Conservation (phyloP, 2,329 filamentous ascomycete genomes). For the Fusarium solani-melongenae region DNA sequence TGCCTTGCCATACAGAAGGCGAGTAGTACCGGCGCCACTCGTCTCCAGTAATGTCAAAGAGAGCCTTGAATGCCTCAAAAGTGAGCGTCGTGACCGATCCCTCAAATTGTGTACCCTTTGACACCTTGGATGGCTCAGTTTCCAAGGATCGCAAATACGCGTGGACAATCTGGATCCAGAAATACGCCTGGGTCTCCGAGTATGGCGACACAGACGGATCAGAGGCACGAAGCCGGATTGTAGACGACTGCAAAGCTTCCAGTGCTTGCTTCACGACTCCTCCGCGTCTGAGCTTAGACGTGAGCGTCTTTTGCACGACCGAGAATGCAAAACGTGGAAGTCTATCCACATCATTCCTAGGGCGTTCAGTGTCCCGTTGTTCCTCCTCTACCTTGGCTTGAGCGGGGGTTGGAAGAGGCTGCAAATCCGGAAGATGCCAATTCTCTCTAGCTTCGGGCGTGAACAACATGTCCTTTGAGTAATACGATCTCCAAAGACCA, state of each 20-base stretch:
- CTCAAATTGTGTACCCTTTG: background rate
- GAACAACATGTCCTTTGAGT: constrained; percentile 48
- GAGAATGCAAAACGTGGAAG: constrained; percentile 46
- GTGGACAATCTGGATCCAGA: constrained; percentile 46
- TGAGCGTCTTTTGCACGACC: constrained; percentile 41
- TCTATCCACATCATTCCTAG: constrained; percentile 26
- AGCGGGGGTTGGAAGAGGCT: constrained; percentile 40
- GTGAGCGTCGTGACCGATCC: constrained; percentile 13
- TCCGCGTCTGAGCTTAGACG: constrained; percentile 32
- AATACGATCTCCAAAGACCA: constrained; percentile 46
- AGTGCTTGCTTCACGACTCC: constrained; percentile 44
- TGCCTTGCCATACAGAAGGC: constrained; percentile 37
- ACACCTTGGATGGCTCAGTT: background rate
- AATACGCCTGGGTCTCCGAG: constrained; percentile 49
- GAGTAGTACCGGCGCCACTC: constrained; percentile 47
- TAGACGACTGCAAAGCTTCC: constrained; percentile 37
- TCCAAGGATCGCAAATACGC: constrained; percentile 31
- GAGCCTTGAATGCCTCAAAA: constrained; percentile 35
- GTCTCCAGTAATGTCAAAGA: constrained; percentile 36
- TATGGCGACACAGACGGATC: constrained; percentile 38
- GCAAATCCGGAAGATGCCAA: constrained; percentile 47
- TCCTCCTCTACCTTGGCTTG: background rate
- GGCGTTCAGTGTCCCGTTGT: background rate
- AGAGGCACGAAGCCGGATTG: constrained; percentile 33
- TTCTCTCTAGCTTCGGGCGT: constrained; percentile 40